Percentiles rank a stretch among this genome's conserved stretches.
These are phyloP conservation scores for Ustilago bromivora DNA, from an alignment of 1,284 basidiomycete genomes.

Conservation along the genomic window DNA sequence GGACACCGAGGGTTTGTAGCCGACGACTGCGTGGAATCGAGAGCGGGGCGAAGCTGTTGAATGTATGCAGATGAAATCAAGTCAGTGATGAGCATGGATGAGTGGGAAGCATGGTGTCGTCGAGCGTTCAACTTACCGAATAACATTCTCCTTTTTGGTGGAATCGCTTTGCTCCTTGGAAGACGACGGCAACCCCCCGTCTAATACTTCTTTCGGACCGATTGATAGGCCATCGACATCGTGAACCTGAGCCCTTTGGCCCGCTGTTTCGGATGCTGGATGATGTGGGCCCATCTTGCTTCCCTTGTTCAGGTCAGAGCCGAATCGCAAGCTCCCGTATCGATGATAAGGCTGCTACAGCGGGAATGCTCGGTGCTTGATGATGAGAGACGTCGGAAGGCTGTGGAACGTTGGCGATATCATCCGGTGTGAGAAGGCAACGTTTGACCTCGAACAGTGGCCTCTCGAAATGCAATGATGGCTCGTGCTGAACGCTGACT, in stretches of 20 bases:
- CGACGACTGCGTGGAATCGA: conserved; percentile 61
- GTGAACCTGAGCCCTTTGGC: conserved; percentile 33
- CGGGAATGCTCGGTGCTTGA: too few species aligned
- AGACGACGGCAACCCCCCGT: conserved; percentile 1
- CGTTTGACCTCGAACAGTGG: too few species aligned
- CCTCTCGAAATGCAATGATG: background rate
- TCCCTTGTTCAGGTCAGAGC: background rate
- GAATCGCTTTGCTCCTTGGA: conserved; percentile 16
- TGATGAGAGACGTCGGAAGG: too few species aligned
- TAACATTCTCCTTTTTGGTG: conserved; percentile 35
- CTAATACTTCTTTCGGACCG: background rate
- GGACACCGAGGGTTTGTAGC: conserved; percentile 74
- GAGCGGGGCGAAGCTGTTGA: conserved; percentile 59
- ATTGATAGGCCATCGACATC: conserved; percentile 24
- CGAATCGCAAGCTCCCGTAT: background rate
- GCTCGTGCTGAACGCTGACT: conserved; percentile 20
- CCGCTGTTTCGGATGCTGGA: conserved; percentile 47
- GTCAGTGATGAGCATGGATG: background rate
- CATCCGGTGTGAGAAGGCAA: too few species aligned
- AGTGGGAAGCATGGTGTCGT: background rate
- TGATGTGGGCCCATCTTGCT: conserved; percentile 31
- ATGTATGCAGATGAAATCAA: background rate
- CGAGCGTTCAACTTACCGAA: conserved; percentile 19
- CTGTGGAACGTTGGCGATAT: too few species aligned
- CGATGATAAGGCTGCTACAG: too few species aligned